phyloP scores from a whole-genome alignment of 495 filamentous ascomycete species.

The Aspergillus hancockii region DNA sequence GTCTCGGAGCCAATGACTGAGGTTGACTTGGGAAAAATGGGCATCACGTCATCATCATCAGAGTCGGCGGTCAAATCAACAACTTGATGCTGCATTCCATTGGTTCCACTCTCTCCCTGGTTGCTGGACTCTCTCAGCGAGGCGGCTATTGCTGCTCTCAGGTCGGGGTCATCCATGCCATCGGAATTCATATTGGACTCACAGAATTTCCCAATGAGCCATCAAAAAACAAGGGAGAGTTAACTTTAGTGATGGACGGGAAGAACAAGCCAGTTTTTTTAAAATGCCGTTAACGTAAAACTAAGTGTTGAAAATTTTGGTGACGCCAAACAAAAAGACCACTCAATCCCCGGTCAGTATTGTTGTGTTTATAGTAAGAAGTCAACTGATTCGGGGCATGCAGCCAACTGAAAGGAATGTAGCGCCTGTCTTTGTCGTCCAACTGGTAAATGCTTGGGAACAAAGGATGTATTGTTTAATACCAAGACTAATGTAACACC shows the following conservation, averaged over 20 bases:
- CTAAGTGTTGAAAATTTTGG: no score
- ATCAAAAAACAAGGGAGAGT: neutral
- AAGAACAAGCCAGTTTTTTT: no score
- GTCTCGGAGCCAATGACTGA: slow-evolving; percentile 39
- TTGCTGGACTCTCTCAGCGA: slow-evolving; percentile 80
- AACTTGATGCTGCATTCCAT: slow-evolving; percentile 12
- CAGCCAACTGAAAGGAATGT: neutral
- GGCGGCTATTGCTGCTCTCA: slow-evolving; percentile 62
- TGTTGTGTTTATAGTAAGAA: neutral
- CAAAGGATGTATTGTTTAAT: no score
- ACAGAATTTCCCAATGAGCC: neutral
- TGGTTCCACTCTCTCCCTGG: neutral
- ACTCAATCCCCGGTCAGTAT: no score
- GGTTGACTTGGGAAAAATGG: slow-evolving; percentile 36
- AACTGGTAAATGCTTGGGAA: no score
- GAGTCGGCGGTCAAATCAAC: slow-evolving; percentile 45
- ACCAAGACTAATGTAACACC: no score
- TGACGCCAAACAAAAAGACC: neutral
- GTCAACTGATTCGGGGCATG: neutral
- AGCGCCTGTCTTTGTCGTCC: no score
- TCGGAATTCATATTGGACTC: slow-evolving; percentile 22
- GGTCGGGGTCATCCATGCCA: slow-evolving; percentile 21
- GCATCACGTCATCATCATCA: slow-evolving; percentile 31
- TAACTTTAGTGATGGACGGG: neutral
- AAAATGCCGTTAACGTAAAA: neutral